Evolutionary conservation across 352 stramenopile species (phyloP).

Genomic region (Phytophthora brassicae): DNA sequence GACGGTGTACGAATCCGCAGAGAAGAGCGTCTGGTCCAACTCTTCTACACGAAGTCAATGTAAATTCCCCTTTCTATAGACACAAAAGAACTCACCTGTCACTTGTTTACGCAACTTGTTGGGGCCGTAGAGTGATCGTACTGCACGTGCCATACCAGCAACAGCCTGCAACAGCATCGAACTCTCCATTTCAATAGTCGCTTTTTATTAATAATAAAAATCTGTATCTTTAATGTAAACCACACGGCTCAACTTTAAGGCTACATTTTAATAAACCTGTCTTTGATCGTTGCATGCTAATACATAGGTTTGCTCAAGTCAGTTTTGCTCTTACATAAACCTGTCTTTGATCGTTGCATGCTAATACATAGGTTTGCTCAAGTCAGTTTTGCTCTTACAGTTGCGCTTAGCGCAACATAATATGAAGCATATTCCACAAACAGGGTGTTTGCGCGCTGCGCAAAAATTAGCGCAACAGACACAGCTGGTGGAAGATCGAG

Average conservation of each 20-base stretch:
- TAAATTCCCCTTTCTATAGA: neutral
- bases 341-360: too few relatives aligned
- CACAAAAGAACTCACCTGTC: conserved; percentile 3
- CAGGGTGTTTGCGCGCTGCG: conserved; percentile 58
- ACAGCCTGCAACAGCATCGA: conserved; percentile 23
- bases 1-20: conserved; percentile 25
- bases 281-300: too few relatives aligned
- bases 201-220: conserved; percentile 18
- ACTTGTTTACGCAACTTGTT: conserved; percentile 34
- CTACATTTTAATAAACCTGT: too few relatives aligned
- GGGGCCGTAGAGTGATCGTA: conserved; percentile 33
- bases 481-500: neutral
- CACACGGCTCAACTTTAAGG: too few relatives aligned
- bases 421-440: too few relatives aligned
- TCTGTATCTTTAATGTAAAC: conserved; percentile 17
- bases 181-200: conserved; percentile 6
- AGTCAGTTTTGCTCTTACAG: too few relatives aligned
- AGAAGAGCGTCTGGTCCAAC: conserved; percentile 22
- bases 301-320: too few relatives aligned
- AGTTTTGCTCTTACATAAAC: too few relatives aligned
- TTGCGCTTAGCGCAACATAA: too few relatives aligned
- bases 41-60: conserved; percentile 13
- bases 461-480: conserved; percentile 43
- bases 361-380: too few relatives aligned
- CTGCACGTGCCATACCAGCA: conserved; percentile 14